Conservation (phyloP, 371 early-diverging fungal genomes). For the Syncephalastrum monosporum region DNA sequence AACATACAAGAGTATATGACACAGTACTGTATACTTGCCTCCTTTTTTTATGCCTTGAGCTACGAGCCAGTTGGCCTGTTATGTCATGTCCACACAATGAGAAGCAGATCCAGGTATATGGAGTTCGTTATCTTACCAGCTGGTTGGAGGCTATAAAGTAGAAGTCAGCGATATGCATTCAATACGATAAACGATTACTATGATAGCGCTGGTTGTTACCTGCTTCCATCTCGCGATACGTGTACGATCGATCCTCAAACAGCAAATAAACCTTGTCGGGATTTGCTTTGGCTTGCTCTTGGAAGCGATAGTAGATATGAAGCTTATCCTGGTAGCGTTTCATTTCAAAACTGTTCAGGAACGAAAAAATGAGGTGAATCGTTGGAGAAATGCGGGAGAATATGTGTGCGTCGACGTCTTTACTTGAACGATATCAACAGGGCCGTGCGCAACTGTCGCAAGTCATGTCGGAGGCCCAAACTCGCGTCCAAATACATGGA, state of each 20-base stretch:
- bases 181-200: too few relatives aligned
- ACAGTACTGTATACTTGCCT: neutral
- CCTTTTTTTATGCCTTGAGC: neutral
- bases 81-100: neutral
- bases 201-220: slow-evolving; percentile 11
- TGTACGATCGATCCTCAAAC: slow-evolving; percentile 28
- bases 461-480: neutral
- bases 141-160: slow-evolving; percentile 18
- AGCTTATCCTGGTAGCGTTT: slow-evolving; percentile 5
- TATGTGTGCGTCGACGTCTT: too few relatives aligned
- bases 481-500: slow-evolving; percentile 13
- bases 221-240: slow-evolving; percentile 23
- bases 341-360: too few relatives aligned
- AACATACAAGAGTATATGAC: neutral
- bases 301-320: slow-evolving; percentile 27
- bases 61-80: neutral
- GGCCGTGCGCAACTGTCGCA: neutral
- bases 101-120: neutral
- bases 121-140: slow-evolving; percentile 11
- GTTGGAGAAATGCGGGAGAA: too few relatives aligned
- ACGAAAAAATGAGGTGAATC: too few relatives aligned
- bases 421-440: slow-evolving; percentile 1
- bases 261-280: slow-evolving; percentile 21
- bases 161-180: neutral
- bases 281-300: slow-evolving; percentile 20